Evolutionary conservation across 495 filamentous ascomycete genomes (phyloP), one percentile per base, ranked within the genome.

Genomic region (Achaetomiella virescens): DNA sequence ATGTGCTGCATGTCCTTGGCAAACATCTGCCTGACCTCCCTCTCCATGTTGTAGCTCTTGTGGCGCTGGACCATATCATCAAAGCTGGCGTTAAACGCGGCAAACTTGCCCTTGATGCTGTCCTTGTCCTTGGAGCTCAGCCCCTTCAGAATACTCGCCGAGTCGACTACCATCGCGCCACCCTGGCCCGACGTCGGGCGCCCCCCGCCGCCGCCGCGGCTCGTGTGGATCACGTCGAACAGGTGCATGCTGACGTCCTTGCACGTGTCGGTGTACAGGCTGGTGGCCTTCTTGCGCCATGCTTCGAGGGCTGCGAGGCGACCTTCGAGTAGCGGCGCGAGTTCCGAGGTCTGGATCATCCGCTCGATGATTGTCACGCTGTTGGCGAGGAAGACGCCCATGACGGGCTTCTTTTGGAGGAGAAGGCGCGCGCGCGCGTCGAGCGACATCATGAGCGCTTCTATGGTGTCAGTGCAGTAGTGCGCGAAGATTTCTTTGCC

Each of bases 331-430:
- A 95, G 80, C 24, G 81, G 75, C 6, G 78, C 74, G 12, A 98
- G 80, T 36, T 96, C 91, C 10, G 90, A 95, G 38, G 81, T 81
- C 21, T 84, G 82, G 60, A 97, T 90, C 72, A 86, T 87, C 60
- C 89, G 84, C 59, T 97, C 90, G 52, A 97, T 82, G 52, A 93
- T 81, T 64, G 82, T 83, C 49, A 96, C 82, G 56, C 87, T 89
- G 69, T 99, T 99, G 43, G 89, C 88, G 52, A 99, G 71, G 69
- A 97, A 96, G 14, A 96, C 91, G 43, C 92, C 93, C 45, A 89
- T 78, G 14, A 87, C 74, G 15, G 82, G 81, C 69, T 89, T 93
- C 51, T 84, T 84, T 63, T 90, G 90, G 45, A 95, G 81, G 36
- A 95, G 72, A 3, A 74, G 63, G n/a, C 84, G 78, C 9, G 85